Evolutionary conservation across 1,284 basidiomycete species (phyloP), one percentile per base, ranked within the genome.

Genomic region (Fistulina hepatica): DNA sequence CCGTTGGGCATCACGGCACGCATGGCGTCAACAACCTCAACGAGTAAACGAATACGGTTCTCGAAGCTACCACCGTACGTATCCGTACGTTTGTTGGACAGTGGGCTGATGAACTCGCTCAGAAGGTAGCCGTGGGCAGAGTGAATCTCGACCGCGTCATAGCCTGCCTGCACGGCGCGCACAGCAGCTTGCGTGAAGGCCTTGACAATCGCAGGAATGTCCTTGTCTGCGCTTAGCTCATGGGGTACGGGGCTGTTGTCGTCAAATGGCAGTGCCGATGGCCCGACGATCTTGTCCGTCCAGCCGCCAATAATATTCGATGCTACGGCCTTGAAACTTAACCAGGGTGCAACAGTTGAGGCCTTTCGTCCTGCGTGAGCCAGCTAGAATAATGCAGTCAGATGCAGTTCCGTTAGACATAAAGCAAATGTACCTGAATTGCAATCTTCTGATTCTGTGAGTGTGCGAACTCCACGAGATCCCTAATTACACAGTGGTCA

Each of bases 291-390:
- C 25, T 73, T 55, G 16, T 77, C 66, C 0, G 71, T 64, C 80
- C 80, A 85, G 5, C 81, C 81, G n/a, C 65, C 65, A 16, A 59
- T 63, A 34, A 60, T 60, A 41, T 64, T 61, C 17, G 56, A 42
- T 11, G 60, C 62, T 16, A 48, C 52, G 6, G 52, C 34, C 26
- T 57, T 52, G 11, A 47, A 49, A 44, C 61, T 60, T 19, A 76
- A 56, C 76, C 76, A 83, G 0, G 78, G 75, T 1, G 72, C 64
- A 9, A 63, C 47, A 0, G 63, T 68, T 7, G 69, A 71, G 0
- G 76, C 76, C 58, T 90, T 90, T 19, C 85, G 63, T 0, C 86
- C 86, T 0, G 82, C 83, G 50, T 91, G 88, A 0, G 73, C 76
- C 11, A 93, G 69, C 28, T 31, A 31, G 9, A 9, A n/a, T 3